Evolutionary conservation across 83 land plant genomes (phyloP).

Genomic region (Picea abies): DNA sequence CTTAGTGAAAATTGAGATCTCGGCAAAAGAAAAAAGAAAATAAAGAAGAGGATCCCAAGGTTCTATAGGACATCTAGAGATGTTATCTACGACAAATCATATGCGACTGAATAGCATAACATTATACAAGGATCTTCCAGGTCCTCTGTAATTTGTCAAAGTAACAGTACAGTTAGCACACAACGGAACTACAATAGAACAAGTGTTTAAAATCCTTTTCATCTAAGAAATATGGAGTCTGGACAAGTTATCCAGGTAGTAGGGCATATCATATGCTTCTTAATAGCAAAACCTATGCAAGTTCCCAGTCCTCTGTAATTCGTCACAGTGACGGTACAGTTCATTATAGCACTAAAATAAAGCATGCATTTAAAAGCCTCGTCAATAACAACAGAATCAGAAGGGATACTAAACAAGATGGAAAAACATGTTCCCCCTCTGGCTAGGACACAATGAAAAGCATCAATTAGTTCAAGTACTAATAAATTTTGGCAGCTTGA

Average conservation of each 20-base stretch:
- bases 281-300: no score
- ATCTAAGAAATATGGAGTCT: no score
- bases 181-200: not conserved
- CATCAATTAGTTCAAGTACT: not conserved
- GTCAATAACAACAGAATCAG: not conserved
- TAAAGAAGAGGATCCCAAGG: no score
- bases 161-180: not conserved
- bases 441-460: not conserved
- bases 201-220: not conserved
- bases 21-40: no score
- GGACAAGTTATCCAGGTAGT: no score
- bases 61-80: not conserved
- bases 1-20: no score
- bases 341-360: not conserved
- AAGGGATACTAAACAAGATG: not conserved
- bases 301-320: not conserved
- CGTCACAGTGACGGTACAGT: not conserved
- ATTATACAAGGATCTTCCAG: not conserved
- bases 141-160: not conserved
- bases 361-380: not conserved
- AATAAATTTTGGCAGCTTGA: not conserved
- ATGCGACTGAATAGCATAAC: not conserved
- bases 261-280: no score
- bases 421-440: not conserved
- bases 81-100: not conserved